Conservation (phyloP, 768 basidiomycete genomes). For the Paxillus ammoniavirescens region DNA sequence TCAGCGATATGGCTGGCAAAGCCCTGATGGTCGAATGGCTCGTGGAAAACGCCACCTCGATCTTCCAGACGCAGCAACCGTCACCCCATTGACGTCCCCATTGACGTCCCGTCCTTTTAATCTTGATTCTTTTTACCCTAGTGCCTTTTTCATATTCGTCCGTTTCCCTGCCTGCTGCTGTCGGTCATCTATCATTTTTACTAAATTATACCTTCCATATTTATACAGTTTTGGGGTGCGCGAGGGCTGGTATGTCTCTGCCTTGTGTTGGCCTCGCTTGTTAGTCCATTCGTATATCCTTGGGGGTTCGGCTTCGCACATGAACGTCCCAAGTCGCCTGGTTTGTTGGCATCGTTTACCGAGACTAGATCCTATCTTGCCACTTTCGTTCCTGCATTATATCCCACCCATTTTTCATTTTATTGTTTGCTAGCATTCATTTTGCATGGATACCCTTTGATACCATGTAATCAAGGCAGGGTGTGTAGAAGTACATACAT, state of each 20-base stretch:
- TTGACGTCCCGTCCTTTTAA: slow-evolving; percentile 11
- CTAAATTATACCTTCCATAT: slow-evolving; percentile 19
- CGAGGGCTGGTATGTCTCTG: neutral
- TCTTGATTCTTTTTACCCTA: slow-evolving; percentile 19
- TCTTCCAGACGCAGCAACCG: slow-evolving; percentile 37
- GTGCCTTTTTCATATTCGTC: slow-evolving; percentile 25
- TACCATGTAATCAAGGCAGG: neutral
- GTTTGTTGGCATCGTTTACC: neutral
- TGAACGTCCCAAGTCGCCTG: neutral
- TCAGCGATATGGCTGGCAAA: slow-evolving; percentile 97
- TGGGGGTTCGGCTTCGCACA: neutral
- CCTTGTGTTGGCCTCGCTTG: slow-evolving; percentile 1
- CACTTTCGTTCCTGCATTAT: neutral
- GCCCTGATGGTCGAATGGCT: slow-evolving; percentile 93
- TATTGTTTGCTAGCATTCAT: slow-evolving; percentile 9
- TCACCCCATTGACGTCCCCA: slow-evolving; percentile 13
- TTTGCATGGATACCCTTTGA: slow-evolving; percentile 19
- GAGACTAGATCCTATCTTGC: neutral
- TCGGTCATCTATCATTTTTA: slow-evolving; percentile 4
- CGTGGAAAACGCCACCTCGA: slow-evolving; percentile 76
- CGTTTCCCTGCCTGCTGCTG: slow-evolving; percentile 11
- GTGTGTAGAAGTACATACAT: slow-evolving; percentile 16
- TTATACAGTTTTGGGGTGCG: slow-evolving; percentile 5
- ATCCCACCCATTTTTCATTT: neutral
- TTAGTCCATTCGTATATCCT: neutral